Base-by-base conservation (phyloP, 306 rosid species). In the Lathyrus aphaca region DNA sequence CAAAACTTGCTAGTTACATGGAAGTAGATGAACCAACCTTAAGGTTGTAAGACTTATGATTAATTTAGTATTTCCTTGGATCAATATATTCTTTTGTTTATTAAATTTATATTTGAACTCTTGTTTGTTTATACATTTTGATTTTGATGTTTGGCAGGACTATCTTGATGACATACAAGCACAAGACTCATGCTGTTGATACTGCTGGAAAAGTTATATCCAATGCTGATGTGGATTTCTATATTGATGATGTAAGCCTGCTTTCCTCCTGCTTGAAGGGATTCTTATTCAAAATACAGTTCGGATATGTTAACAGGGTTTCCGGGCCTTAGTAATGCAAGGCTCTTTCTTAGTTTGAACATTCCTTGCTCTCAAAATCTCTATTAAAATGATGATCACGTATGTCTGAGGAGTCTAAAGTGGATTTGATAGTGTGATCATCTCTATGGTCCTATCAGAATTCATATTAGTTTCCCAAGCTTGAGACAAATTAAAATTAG, bases 21-120 rank as follows among this genome's bases (percentile, higher is more conserved):
- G 97, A 94, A 86, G 96, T 89, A 76, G 97, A 94, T 84, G 99
- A 91, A 74, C 77, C 97, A 10, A 88, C 93, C 63, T 80, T 91
- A 83, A 91, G 99, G 99, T 88, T 74, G 82, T 25, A 56, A 69
- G 46, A 39, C 53, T 38, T 51, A 6, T 23, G 15, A 45, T 65
- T 74, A 53, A 27, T 43, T 53, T 58, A 18, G 64, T 72, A 50
- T 51, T 21, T 69, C 49, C 23, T 65, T 45, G 1, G 1, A 40
- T 39, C 13, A 29, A 66, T 10, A 61, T 56, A 0, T 13, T 75
- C 13, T 32, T 60, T 11, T 74, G 17, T 48, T 38, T 43, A 18
- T 54, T 17, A 48, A 40, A 53, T 65, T 15, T 67, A 53, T 66
- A 19, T 64, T 75, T 56, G 38, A 4, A 6, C 66, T 40, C 44